Conservation (phyloP, 2,329 filamentous ascomycete species). For the Zymoseptoria passerinii region DNA sequence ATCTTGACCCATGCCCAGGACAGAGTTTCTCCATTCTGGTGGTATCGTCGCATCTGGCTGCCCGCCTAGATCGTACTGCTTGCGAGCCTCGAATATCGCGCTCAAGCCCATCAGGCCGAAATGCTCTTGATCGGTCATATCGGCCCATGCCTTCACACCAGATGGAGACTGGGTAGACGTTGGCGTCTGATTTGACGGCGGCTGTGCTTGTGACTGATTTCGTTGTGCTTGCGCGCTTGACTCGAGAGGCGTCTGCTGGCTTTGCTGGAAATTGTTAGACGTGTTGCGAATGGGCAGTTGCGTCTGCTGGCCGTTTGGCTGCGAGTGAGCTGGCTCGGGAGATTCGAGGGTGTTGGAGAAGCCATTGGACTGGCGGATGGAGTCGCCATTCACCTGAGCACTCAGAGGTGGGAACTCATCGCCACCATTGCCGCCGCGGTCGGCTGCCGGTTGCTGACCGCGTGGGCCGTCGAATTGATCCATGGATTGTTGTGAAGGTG, state of each 20-base stretch:
- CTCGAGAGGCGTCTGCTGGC: slow-evolving; percentile 21
- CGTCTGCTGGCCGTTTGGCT: slow-evolving; percentile 18
- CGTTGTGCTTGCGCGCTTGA: slow-evolving; percentile 8
- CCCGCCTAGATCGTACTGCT: slow-evolving; percentile 19
- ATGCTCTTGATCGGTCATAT: slow-evolving; percentile 53
- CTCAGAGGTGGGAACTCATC: slow-evolving; percentile 55
- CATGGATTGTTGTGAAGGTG: slow-evolving; percentile 38
- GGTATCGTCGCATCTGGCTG: slow-evolving; percentile 26
- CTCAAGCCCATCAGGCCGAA: slow-evolving; percentile 54
- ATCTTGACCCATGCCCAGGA: slow-evolving; percentile 53
- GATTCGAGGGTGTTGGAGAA: slow-evolving; percentile 19
- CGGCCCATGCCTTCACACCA: slow-evolving; percentile 39
- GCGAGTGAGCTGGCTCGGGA: slow-evolving; percentile 16
- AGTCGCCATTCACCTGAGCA: slow-evolving; percentile 43
- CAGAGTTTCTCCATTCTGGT: slow-evolving; percentile 22
- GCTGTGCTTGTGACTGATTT: slow-evolving; percentile 5
- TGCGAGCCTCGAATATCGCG: slow-evolving; percentile 36
- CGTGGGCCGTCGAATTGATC: slow-evolving; percentile 49
- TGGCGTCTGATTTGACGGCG: slow-evolving; percentile 3
- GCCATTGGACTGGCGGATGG: slow-evolving; percentile 15
- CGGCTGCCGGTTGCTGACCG: slow-evolving; percentile 31
- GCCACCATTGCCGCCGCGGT: slow-evolving; percentile 38
- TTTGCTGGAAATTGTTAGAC: slow-evolving; percentile 11
- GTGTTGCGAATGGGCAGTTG: slow-evolving; percentile 23
- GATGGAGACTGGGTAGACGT: slow-evolving; percentile 19